phyloP scores from a whole-genome alignment of 192 early-diverging fungal species.

The Diversispora eburnea region DNA sequence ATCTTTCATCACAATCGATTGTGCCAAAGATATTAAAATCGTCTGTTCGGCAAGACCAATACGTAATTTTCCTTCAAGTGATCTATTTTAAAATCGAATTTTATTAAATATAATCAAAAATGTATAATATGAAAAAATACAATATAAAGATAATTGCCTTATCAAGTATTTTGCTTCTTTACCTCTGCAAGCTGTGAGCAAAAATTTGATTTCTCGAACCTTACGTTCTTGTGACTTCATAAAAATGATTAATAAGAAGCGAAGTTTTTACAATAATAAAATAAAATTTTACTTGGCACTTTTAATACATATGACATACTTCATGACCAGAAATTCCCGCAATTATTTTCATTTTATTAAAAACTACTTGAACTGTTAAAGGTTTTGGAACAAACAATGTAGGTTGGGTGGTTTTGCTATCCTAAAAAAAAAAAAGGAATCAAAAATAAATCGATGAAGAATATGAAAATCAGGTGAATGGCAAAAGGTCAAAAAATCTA shows the following conservation, averaged over 20 bases:
- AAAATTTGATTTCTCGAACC: slow-evolving; percentile 66
- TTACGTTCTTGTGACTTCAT: slow-evolving; percentile 73
- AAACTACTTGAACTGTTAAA: slow-evolving; percentile 76
- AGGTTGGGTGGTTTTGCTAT: slow-evolving; percentile 77
- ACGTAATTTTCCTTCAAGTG: slow-evolving; percentile 89
- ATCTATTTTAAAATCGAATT: slow-evolving; percentile 41
- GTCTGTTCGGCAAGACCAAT: slow-evolving; percentile 96
- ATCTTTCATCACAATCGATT: slow-evolving; percentile 68
- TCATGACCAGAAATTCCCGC: slow-evolving; percentile 71
- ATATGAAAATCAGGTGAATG: not conserved
- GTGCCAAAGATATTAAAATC: slow-evolving; percentile 82
- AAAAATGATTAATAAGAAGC: not conserved
- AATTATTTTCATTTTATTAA: slow-evolving; percentile 84
- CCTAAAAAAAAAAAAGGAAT: slow-evolving; percentile 29
- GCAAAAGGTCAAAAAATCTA: not conserved
- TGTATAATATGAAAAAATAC: not conserved
- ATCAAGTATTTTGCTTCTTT: slow-evolving; percentile 87
- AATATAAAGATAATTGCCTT: slow-evolving; percentile 41
- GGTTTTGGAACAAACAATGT: slow-evolving; percentile 81
- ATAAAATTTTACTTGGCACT: not conserved
- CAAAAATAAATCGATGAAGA: not conserved
- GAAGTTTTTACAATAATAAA: not conserved
- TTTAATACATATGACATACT: slow-evolving; percentile 39
- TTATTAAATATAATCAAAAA: not conserved
- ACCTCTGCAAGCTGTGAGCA: slow-evolving; percentile 72